These are phyloP conservation scores for Aspergillus sp. DNA, from an alignment of 2,329 filamentous ascomycete genomes.

Conservation along the genomic window DNA sequence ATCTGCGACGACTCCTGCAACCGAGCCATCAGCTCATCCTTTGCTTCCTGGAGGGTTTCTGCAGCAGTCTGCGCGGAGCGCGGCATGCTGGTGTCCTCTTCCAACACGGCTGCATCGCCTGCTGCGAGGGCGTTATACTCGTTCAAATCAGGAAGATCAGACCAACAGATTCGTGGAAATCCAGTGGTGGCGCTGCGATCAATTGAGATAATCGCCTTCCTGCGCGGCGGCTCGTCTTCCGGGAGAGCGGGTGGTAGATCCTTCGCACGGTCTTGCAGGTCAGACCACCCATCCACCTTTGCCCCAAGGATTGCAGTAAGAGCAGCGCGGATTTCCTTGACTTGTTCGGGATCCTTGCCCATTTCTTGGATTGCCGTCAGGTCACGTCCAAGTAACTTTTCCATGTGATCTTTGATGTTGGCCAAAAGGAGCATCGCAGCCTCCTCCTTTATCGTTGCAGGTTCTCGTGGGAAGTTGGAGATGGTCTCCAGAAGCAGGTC, in stretches of 20 bases:
- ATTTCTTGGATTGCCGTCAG: slow-evolving; percentile 46
- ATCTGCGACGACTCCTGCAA: slow-evolving; percentile 46
- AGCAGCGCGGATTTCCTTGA: slow-evolving; percentile 44
- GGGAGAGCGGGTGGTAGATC: slow-evolving; percentile 36
- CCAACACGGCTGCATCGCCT: slow-evolving; percentile 39
- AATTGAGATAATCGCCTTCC: slow-evolving; percentile 42
- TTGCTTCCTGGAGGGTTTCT: slow-evolving; percentile 51
- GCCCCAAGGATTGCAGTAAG: slow-evolving; percentile 44
- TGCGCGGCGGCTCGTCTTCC: slow-evolving; percentile 36
- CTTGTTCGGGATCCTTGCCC: slow-evolving; percentile 45
- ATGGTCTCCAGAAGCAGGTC: slow-evolving; percentile 45
- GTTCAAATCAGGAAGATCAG: slow-evolving; percentile 44
- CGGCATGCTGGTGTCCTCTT: slow-evolving; percentile 48
- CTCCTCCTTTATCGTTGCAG: slow-evolving; percentile 46
- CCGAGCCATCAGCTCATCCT: slow-evolving; percentile 51
- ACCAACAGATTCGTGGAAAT: slow-evolving; percentile 43
- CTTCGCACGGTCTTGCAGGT: slow-evolving; percentile 39
- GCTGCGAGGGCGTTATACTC: slow-evolving; percentile 39
- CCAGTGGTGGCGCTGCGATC: slow-evolving; percentile 40
- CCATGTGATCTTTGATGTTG: slow-evolving; percentile 51
- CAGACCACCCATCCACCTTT: slow-evolving; percentile 46
- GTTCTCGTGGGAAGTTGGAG: slow-evolving; percentile 43
- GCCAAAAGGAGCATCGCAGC: slow-evolving; percentile 47
- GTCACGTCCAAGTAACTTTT: slow-evolving; percentile 44
- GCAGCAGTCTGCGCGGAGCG: slow-evolving; percentile 49